A percentile compares a stretch with the other conserved stretches of the same genome.
Conservation (phyloP, 1,284 basidiomycete species). For the Macrocystidia cucumis region DNA sequence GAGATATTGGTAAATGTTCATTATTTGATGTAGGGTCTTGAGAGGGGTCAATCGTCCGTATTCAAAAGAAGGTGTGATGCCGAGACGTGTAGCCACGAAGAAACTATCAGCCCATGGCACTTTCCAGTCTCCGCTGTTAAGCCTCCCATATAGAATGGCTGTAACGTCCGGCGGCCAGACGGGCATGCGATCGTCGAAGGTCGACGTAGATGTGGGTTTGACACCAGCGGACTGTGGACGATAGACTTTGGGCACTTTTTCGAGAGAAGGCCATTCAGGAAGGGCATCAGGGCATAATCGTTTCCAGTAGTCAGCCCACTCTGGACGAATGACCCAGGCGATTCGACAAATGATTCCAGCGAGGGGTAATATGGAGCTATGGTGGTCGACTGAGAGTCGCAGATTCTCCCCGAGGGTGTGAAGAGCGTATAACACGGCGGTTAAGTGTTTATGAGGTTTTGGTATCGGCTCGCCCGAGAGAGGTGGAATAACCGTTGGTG, state of each 20-base stretch:
- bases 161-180: constrained; percentile 65
- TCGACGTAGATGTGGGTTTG: constrained; percentile 14
- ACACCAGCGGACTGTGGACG: constrained; percentile 35
- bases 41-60: constrained; percentile 55
- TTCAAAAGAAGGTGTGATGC: constrained; percentile 46
- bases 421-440: constrained; percentile 56
- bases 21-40: constrained; percentile 39
- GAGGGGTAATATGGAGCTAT: constrained; percentile 49
- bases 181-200: constrained; percentile 56
- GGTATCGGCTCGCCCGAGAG: constrained; percentile 14
- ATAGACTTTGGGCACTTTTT: too few species aligned
- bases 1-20: constrained; percentile 46
- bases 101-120: constrained; percentile 44
- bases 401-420: constrained; percentile 74
- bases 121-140: constrained; percentile 62
- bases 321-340: constrained; percentile 58
- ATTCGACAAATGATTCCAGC: constrained; percentile 61
- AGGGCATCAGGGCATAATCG: constrained; percentile 59
- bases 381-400: constrained; percentile 45
- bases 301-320: constrained; percentile 89
- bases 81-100: constrained; percentile 41
- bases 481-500: constrained; percentile 19
- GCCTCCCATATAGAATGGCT: constrained; percentile 53
- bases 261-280: constrained; percentile 49
- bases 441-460: constrained; percentile 35